Evolutionary conservation across 371 early-diverging fungal species (phyloP).

Genomic region (Mucor ambiguus): DNA sequence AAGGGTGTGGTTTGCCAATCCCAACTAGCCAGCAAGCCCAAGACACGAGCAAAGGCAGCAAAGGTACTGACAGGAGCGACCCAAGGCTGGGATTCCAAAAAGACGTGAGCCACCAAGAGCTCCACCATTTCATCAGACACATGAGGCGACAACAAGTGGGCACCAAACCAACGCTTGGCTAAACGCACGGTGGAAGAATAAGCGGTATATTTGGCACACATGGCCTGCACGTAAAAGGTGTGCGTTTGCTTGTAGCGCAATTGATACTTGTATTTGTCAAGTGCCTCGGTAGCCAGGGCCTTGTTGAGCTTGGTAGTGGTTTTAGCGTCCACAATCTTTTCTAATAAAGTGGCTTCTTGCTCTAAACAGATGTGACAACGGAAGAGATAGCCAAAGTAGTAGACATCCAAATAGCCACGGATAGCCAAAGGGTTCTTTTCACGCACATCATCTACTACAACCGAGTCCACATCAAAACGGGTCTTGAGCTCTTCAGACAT

Average conservation of each 20-base stretch:
- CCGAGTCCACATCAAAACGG: constrained; percentile 35
- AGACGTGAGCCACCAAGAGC: constrained; percentile 62
- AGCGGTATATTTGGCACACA: constrained; percentile 69
- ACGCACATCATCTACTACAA: constrained; percentile 47
- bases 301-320: constrained; percentile 46
- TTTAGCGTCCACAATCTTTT: constrained; percentile 51
- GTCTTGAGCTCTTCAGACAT: constrained; percentile 59
- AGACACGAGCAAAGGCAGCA: constrained; percentile 75
- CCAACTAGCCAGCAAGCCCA: constrained; percentile 72
- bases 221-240: constrained; percentile 69
- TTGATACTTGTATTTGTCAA: constrained; percentile 49
- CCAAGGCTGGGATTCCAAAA: constrained; percentile 68
- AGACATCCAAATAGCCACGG: constrained; percentile 71
- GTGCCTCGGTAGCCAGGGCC: constrained; percentile 51
- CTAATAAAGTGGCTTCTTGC: constrained; percentile 68
- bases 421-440: constrained; percentile 50
- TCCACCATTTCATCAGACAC: constrained; percentile 66
- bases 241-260: constrained; percentile 63
- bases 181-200: constrained; percentile 76
- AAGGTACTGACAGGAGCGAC: constrained; percentile 58
- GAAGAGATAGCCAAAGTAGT: constrained; percentile 71
- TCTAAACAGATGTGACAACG: constrained; percentile 76
- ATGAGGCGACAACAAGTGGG: constrained; percentile 70
- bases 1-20: constrained; percentile 77
- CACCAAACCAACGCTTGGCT: constrained; percentile 85